Evolutionary conservation across 2,329 filamentous ascomycete genomes (phyloP).

Genomic region (Alternaria angustiovoidea): DNA sequence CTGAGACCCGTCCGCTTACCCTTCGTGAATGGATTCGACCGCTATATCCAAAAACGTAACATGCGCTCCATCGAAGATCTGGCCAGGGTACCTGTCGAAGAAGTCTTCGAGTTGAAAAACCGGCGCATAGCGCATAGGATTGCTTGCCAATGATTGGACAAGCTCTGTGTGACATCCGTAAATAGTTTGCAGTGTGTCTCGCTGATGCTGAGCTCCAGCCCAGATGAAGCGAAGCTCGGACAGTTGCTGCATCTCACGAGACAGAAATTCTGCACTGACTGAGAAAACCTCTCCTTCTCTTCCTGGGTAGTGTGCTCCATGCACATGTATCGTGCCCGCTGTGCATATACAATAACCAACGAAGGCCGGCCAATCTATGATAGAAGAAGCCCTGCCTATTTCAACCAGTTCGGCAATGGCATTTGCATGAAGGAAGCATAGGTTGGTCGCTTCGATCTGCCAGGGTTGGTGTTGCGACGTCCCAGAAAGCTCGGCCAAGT

Average conservation of each 20-base stretch:
- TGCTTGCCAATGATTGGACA: conserved; percentile 74
- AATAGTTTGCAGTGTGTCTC: conserved; percentile 78
- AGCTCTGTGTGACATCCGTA: conserved; percentile 81
- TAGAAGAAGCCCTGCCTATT: conserved; percentile 74
- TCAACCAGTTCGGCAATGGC: conserved; percentile 85
- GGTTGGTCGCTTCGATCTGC: conserved; percentile 90
- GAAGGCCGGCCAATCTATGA: conserved; percentile 85
- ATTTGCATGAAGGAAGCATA: conserved; percentile 87
- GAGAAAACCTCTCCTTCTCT: conserved; percentile 70
- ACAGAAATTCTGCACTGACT: conserved; percentile 73
- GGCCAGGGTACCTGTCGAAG: conserved; percentile 80
- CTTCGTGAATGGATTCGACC: conserved; percentile 67
- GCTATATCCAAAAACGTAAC: conserved; percentile 73
- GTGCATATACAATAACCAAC: conserved; percentile 88
- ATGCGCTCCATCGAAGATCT: conserved; percentile 77
- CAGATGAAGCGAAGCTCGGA: conserved; percentile 77
- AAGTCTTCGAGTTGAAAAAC: conserved; percentile 89
- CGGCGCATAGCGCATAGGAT: conserved; percentile 75
- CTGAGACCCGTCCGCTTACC: conserved; percentile 47
- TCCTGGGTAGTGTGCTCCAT: conserved; percentile 80
- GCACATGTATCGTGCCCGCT: conserved; percentile 86
- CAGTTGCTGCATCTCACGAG: conserved; percentile 80
- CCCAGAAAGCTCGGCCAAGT: conserved; percentile 80
- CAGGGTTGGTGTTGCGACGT: conserved; percentile 87
- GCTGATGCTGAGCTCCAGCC: conserved; percentile 81